Percentiles rank a stretch among this genome's conserved stretches.
phyloP scores from a whole-genome alignment of 1,139 yeast genomes.

The Candida glucosophila region DNA sequence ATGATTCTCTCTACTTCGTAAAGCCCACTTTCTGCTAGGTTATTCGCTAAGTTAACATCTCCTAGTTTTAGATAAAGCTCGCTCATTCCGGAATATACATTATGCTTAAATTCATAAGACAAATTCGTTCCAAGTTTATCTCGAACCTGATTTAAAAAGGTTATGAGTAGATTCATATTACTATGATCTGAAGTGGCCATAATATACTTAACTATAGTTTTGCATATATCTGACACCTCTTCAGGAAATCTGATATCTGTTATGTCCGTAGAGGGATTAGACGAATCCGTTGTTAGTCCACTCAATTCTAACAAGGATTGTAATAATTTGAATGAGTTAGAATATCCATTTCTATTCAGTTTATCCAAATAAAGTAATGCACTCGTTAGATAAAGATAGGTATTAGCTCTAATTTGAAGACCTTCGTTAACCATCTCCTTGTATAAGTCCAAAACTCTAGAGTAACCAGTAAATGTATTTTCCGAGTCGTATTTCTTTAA shows the following conservation, averaged over 20 bases:
- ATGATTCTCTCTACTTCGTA: conserved; percentile 14
- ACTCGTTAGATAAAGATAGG: conserved; percentile 33
- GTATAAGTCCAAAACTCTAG: conserved; percentile 26
- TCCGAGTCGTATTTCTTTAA: conserved; percentile 14
- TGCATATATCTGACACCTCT: conserved; percentile 14
- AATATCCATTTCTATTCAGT: conserved; percentile 13
- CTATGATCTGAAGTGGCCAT: conserved; percentile 9
- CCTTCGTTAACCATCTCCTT: conserved; percentile 28
- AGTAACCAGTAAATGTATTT: conserved; percentile 19
- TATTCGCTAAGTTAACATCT: conserved; percentile 13
- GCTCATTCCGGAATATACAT: conserved; percentile 21
- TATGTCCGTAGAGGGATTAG: conserved; percentile 6
- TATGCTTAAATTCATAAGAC: conserved; percentile 16
- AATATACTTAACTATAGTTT: conserved; percentile 18
- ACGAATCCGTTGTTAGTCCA: conserved; percentile 14
- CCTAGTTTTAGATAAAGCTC: conserved; percentile 17
- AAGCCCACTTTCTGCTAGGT: conserved; percentile 17
- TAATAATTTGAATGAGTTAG: conserved; percentile 21
- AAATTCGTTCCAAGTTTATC: conserved; percentile 13
- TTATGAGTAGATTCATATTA: conserved; percentile 17
- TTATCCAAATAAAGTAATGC: conserved; percentile 34
- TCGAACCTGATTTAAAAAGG: conserved; percentile 22
- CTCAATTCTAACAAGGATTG: conserved; percentile 25
- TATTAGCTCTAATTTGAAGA: conserved; percentile 22
- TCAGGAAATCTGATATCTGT: conserved; percentile 7